A percentile compares a stretch with the other conserved stretches of the same genome.
phyloP scores from a whole-genome alignment of 2,329 filamentous ascomycete genomes.

The Ophiostoma populinum region DNA sequence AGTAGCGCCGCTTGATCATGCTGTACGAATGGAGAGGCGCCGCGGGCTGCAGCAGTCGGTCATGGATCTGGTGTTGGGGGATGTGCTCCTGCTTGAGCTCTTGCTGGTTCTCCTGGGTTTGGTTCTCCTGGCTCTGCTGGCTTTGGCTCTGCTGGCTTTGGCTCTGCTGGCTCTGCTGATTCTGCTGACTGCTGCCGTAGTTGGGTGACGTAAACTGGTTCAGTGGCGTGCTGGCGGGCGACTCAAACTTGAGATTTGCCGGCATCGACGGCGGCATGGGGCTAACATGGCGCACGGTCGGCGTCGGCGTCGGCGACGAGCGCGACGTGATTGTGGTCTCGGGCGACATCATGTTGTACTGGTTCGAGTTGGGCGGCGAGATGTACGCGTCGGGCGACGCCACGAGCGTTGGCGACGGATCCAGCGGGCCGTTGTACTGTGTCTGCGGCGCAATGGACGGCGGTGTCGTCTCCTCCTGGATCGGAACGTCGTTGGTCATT shows the following conservation, averaged over 20 bases:
- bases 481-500: slow-evolving; percentile 7
- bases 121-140: no score
- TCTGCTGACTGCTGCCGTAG: slow-evolving; percentile 11
- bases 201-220: slow-evolving; percentile 20
- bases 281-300: slow-evolving; percentile 17
- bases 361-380: slow-evolving; percentile 15
- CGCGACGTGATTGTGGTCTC: slow-evolving; percentile 11
- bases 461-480: slow-evolving; percentile 19
- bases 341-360: slow-evolving; percentile 21
- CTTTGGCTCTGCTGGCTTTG: no score
- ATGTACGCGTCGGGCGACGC: slow-evolving; percentile 28
- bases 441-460: slow-evolving; percentile 11
- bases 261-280: no score
- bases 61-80: no score
- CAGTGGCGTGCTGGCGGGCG: slow-evolving; percentile 8
- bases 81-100: no score
- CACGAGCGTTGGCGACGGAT: slow-evolving; percentile 18
- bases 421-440: neutral
- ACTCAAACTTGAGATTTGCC: slow-evolving; percentile 15
- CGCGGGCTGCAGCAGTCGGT: no score
- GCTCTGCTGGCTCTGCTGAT: neutral
- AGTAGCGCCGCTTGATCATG: no score
- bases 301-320: slow-evolving; percentile 18
- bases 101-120: no score
- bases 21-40: no score